Evolutionary conservation across 2,329 filamentous ascomycete species (phyloP).

Genomic region (Hypomyces perniciosus): DNA sequence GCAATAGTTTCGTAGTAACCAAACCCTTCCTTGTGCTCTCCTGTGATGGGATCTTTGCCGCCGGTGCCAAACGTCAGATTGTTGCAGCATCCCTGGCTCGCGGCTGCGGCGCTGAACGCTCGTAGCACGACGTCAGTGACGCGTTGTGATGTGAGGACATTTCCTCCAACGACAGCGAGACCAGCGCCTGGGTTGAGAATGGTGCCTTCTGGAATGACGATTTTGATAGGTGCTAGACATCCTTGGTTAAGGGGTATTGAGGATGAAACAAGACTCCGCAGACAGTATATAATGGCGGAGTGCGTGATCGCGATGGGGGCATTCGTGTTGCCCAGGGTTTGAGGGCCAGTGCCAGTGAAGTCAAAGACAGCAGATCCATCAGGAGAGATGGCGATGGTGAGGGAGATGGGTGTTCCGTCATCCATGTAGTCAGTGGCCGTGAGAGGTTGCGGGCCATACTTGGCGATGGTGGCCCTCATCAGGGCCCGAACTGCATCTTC

Average conservation of each 20-base stretch:
- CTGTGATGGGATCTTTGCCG: slow-evolving; percentile 57
- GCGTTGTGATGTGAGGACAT: slow-evolving; percentile 73
- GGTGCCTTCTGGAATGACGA: slow-evolving; percentile 64
- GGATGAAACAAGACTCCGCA: slow-evolving; percentile 71
- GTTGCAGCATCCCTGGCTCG: slow-evolving; percentile 75
- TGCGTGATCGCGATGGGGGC: slow-evolving; percentile 29
- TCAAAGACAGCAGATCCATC: slow-evolving; percentile 68
- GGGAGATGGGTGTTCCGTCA: slow-evolving; percentile 71
- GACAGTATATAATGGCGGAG: slow-evolving; percentile 74
- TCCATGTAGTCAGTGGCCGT: slow-evolving; percentile 62
- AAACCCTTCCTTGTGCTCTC: slow-evolving; percentile 51
- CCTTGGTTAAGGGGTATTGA: slow-evolving; percentile 86
- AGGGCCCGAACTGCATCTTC: slow-evolving; percentile 59
- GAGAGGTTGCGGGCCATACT: slow-evolving; percentile 18
- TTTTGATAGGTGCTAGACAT: slow-evolving; percentile 69
- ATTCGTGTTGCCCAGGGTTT: slow-evolving; percentile 30
- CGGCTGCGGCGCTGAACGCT: slow-evolving; percentile 73
- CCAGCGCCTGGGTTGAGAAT: slow-evolving; percentile 71
- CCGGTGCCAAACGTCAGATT: slow-evolving; percentile 82
- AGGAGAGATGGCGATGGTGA: slow-evolving; percentile 68
- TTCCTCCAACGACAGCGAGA: slow-evolving; percentile 77
- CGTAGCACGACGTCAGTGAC: slow-evolving; percentile 79
- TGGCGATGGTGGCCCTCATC: slow-evolving; percentile 15
- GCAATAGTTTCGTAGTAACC: slow-evolving; percentile 86
- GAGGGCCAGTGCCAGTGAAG: slow-evolving; percentile 27